Base-by-base conservation (phyloP, 179 eudicot genomes). In the Spinacia oleracea region DNA sequence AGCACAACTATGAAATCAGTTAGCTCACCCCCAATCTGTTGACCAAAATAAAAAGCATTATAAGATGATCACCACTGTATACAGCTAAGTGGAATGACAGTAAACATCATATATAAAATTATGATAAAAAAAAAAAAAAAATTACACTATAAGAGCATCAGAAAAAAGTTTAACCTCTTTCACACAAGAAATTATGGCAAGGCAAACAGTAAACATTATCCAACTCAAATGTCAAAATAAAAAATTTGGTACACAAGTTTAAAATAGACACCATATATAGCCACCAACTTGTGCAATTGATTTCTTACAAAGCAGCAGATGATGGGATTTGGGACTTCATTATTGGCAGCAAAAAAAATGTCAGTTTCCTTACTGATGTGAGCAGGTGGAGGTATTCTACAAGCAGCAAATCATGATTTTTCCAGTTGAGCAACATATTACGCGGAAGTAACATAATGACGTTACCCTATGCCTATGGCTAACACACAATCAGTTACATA, bases 1-100 rank as follows among this genome's bases (percentile, higher is more conserved):
- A 96, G 89, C 89, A 96, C 99, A 64, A 96, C 89, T 82, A 96
- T 90, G 89, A 95, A 93, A 88, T 95, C 98, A 80, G 90, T 89
- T 74, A 95, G 96, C 89, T 93, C 98, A 58, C 97, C 97, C 21
- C 98, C 98, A 83, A 89, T 90, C 98, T 95, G 84, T 72, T 77
- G 70, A 78, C 7, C 38, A 51, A 58, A 69, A 42, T 12, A 50
- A 76, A 45, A 76, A 9, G n/a, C 1, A 43, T 56, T 10, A 48
- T 0, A 43, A 67, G 27, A 58, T 59, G 15, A 16, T 68, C 62
- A 56, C 32, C 66, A 32, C 42, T 46, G 10, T n/a, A 16, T 18
- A 58, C 20, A 56, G 0, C 15, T 15, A 48, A 15, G 23, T 18
- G 58, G 55, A 38, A 59, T 38, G 31, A 31, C 35, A 71, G 6